A percentile compares a stretch with the other conserved stretches of the same genome.
Conservation (phyloP, 805 yeast genomes). For the Brettanomyces sp. region DNA sequence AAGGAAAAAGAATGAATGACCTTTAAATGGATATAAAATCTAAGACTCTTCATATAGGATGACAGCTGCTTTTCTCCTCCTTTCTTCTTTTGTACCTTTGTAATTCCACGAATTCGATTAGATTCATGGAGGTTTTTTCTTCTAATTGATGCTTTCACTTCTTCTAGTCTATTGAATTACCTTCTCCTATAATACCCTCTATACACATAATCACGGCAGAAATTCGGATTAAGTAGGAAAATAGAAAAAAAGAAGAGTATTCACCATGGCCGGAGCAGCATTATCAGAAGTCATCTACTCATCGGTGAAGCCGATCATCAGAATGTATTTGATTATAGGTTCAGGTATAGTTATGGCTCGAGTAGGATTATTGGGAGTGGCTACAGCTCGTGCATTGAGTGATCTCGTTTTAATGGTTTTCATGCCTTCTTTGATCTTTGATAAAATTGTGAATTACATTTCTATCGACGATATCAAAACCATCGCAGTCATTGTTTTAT, state of each 20-base stretch:
- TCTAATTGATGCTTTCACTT: too few relatives aligned
- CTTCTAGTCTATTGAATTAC: too few relatives aligned
- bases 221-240: too few relatives aligned
- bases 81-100: too few relatives aligned
- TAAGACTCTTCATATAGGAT: too few relatives aligned
- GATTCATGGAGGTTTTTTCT: too few relatives aligned
- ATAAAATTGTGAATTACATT: slow-evolving; percentile 52
- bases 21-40: too few relatives aligned
- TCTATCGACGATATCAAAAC: slow-evolving; percentile 57
- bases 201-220: too few relatives aligned
- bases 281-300: slow-evolving; percentile 26
- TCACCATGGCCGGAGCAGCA: slow-evolving; percentile 6
- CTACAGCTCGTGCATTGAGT: slow-evolving; percentile 54
- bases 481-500: slow-evolving; percentile 53
- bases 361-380: slow-evolving; percentile 48
- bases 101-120: too few relatives aligned
- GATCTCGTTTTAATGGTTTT: slow-evolving; percentile 53
- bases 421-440: slow-evolving; percentile 59
- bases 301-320: slow-evolving; percentile 67
- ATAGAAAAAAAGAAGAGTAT: neutral
- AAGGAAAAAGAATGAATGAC: too few relatives aligned
- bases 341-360: slow-evolving; percentile 57
- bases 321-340: slow-evolving; percentile 62
- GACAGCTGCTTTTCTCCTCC: too few relatives aligned
- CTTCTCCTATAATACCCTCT: too few relatives aligned